Conservation (phyloP, 805 yeast genomes). For the Lachancea sp. region DNA sequence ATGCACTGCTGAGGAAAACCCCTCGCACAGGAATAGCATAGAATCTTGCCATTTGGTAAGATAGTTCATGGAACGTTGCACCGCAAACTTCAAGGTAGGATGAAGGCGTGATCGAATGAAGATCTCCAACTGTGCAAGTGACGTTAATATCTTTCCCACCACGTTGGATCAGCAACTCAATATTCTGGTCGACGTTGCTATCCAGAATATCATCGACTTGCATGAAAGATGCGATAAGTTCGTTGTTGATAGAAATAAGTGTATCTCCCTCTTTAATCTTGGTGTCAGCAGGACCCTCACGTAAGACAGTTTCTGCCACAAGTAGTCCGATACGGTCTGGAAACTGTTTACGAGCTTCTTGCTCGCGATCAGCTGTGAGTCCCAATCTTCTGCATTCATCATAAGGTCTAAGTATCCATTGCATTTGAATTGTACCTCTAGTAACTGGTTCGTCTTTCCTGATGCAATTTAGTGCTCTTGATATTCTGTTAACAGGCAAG, state of each 20-base stretch:
- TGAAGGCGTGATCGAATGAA: conserved; percentile 78
- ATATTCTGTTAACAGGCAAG: conserved; percentile 75
- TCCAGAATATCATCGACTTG: conserved; percentile 82
- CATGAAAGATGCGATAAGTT: conserved; percentile 59
- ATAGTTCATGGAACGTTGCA: conserved; percentile 76
- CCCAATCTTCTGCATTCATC: conserved; percentile 90
- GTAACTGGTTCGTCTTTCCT: conserved; percentile 56
- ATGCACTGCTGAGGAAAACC: conserved; percentile 69
- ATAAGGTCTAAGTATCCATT: conserved; percentile 79
- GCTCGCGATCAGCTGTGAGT: conserved; percentile 66
- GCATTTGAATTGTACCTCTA: conserved; percentile 88
- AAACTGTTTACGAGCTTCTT: conserved; percentile 55
- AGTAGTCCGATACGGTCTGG: conserved; percentile 75
- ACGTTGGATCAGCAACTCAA: conserved; percentile 60
- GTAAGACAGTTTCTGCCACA: conserved; percentile 75
- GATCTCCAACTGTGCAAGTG: conserved; percentile 56
- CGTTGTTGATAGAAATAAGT: conserved; percentile 64
- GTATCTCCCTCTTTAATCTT: conserved; percentile 80
- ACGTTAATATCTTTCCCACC: conserved; percentile 57
- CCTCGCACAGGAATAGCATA: conserved; percentile 82
- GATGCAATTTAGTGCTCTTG: conserved; percentile 72
- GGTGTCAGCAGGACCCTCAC: conserved; percentile 78
- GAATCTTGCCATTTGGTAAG: conserved; percentile 83
- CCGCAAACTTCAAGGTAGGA: conserved; percentile 79
- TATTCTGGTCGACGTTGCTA: conserved; percentile 51